Base-by-base conservation (phyloP, 306 rosid species). In the Prunus fruticosa region DNA sequence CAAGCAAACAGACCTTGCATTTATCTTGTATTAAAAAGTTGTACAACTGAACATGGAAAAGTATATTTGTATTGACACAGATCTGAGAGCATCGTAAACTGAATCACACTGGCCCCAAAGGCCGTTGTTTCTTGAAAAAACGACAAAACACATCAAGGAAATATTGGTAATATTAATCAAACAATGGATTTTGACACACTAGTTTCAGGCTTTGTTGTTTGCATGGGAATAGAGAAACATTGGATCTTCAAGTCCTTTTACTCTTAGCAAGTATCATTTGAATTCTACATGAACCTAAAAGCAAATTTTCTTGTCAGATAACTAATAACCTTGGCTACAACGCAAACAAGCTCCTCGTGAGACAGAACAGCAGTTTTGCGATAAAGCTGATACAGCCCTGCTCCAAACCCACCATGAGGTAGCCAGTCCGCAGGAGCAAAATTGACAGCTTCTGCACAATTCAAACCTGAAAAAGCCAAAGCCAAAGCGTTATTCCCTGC, bases 351-450 rank as follows among this genome's bases (percentile, higher is more conserved):
- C 87, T 94, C 98, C 83, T 90, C 98, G 11, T 94, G 98, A 77
- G 97, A 94, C 87, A 94, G 84, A 74, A 94, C 95, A 65, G 98
- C 93, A 85, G 88, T 74, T 89, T 90, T 94, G 77, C 82, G 95
- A 82, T 87, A 94, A 77, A 77, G 89, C 85, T 88, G 89, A 87
- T 94, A 94, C 80, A 90, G 93, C 75, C 89, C 97, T 76, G 97
- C 92, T 81, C 96, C 98, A 86, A 89, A 86, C 77, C 96, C 88
- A 86, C 98, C 98, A 79, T 89, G 79, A 64, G 98, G 98, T 77
- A 94, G 88, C 98, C 98, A 94, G 81, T 94, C 98, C 58, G 98
- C 97, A 77, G 98, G 98, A 72, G 98, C 98, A 88, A 94, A 94
- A 85, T 94, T 94, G 82, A 94, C 98, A 49, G 98, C 98, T 91